Percentiles rank a stretch among this genome's conserved stretches.
Evolutionary conservation across 805 yeast species (phyloP).

Genomic region (Cyberlindnera nakhonratchasimensis): DNA sequence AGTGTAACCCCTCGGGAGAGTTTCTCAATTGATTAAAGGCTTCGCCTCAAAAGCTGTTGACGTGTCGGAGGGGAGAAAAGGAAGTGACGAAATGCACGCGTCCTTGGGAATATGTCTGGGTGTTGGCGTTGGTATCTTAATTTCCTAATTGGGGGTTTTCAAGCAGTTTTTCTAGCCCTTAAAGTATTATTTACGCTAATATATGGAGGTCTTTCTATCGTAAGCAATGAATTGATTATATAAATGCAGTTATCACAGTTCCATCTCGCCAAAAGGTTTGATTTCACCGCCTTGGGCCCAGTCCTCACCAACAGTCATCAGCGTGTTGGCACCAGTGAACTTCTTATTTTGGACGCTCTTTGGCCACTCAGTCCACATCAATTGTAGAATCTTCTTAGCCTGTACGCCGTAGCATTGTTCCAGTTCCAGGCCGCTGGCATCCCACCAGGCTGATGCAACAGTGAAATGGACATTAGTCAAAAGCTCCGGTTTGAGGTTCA

Average conservation of each 20-base stretch:
- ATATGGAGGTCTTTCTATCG: too few species aligned
- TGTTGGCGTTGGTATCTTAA: too few species aligned
- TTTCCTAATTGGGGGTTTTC: too few species aligned
- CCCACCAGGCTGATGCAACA: conserved; percentile 88
- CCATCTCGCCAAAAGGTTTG: conserved; percentile 36
- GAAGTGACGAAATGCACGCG: too few species aligned
- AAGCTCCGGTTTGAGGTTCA: conserved; percentile 50
- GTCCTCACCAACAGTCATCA: conserved; percentile 76
- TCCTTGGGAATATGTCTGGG: too few species aligned
- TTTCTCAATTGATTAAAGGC: not conserved
- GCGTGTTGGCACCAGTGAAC: conserved; percentile 75
- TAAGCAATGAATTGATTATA: too few species aligned
- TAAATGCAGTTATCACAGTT: too few species aligned
- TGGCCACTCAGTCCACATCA: conserved; percentile 52
- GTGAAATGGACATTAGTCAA: conserved; percentile 69
- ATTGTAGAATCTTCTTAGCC: conserved; percentile 54
- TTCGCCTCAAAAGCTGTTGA: not conserved
- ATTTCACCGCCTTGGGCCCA: conserved; percentile 51
- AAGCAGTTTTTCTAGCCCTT: too few species aligned
- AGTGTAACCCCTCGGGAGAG: not conserved
- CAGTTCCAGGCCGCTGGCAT: conserved; percentile 63
- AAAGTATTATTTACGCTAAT: too few species aligned
- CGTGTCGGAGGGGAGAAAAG: too few species aligned
- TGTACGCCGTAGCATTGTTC: conserved; percentile 61
- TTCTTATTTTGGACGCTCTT: conserved; percentile 44